Conservation (phyloP, 108 stramenopile genomes). For the Aurantiochytrium sp. region DNA sequence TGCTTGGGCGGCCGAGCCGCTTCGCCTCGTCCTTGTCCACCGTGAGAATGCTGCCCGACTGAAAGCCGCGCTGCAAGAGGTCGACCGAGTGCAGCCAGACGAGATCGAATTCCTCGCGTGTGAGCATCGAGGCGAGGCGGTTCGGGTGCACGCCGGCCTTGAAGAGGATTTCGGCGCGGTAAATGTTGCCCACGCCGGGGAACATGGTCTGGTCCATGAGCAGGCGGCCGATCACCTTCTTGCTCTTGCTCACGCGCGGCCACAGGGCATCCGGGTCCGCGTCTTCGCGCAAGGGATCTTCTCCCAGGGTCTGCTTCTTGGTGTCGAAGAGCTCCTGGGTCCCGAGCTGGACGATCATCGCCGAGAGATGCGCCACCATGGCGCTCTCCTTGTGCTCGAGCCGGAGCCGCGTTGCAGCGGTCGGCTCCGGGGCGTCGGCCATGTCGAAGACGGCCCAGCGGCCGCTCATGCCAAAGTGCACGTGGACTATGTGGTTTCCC, state of each 20-base stretch:
- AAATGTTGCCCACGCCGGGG: constrained; percentile 69
- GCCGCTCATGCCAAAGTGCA: constrained; percentile 74
- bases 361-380: constrained; percentile 61
- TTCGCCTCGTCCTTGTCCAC: constrained; percentile 56
- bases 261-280: constrained; percentile 60
- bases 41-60: constrained; percentile 63
- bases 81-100: constrained; percentile 59
- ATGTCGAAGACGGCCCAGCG: constrained; percentile 58
- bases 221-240: constrained; percentile 62
- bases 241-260: constrained; percentile 52
- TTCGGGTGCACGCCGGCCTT: constrained; percentile 66
- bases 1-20: constrained; percentile 35
- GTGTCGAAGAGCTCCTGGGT: constrained; percentile 48
- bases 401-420: constrained; percentile 61
- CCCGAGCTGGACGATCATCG: constrained; percentile 70
- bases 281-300: constrained; percentile 67
- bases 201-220: constrained; percentile 73
- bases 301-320: constrained; percentile 59
- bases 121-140: constrained; percentile 41
- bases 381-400: constrained; percentile 36
- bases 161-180: constrained; percentile 71
- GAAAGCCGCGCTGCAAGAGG: constrained; percentile 58
- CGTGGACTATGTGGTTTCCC: constrained; percentile 47
- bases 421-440: constrained; percentile 54
- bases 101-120: constrained; percentile 52